These are phyloP conservation scores for Termitomyces sp. DNA, from an alignment of 768 basidiomycete species.

Conservation along the genomic window DNA sequence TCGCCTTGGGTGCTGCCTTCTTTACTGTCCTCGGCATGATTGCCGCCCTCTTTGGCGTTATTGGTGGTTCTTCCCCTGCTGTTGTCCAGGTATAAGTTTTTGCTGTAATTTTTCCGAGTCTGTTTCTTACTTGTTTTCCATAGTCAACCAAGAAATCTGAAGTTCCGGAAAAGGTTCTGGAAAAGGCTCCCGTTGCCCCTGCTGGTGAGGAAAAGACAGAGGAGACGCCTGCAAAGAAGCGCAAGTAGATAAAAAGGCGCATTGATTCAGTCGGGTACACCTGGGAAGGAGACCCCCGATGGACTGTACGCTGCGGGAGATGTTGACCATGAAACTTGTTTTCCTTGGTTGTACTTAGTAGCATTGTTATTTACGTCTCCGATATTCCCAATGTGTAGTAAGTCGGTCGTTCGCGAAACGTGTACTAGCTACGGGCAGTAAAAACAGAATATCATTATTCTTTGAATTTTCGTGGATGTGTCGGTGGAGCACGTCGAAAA, in stretches of 20 bases:
- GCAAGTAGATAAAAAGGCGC: constrained; percentile 28
- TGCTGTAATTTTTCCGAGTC: background rate
- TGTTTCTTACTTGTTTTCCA: background rate
- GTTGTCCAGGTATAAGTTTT: constrained; percentile 48
- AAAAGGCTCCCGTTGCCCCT: constrained; percentile 57
- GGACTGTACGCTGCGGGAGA: constrained; percentile 9
- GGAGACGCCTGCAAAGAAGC: constrained; percentile 67
- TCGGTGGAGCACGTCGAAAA: too few relatives aligned
- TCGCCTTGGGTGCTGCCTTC: constrained; percentile 63
- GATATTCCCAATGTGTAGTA: constrained; percentile 11
- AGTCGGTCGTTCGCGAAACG: constrained; percentile 8
- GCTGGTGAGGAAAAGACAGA: constrained; percentile 73
- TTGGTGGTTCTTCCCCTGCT: constrained; percentile 69
- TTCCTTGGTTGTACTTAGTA: constrained; percentile 9
- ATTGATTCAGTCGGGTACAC: background rate
- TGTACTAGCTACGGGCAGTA: constrained; percentile 13
- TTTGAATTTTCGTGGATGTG: too few relatives aligned
- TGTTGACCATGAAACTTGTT: constrained; percentile 5
- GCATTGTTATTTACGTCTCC: constrained; percentile 11
- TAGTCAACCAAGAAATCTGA: constrained; percentile 79
- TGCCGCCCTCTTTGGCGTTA: constrained; percentile 70
- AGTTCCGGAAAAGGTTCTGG: constrained; percentile 49
- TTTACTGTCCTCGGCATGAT: constrained; percentile 85
- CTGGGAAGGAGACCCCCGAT: constrained; percentile 13
- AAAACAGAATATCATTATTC: constrained; percentile 8